Percentiles rank a stretch among this genome's conserved stretches.
Evolutionary conservation across 2,329 filamentous ascomycete genomes (phyloP).

Genomic region (Ilyonectria robusta): DNA sequence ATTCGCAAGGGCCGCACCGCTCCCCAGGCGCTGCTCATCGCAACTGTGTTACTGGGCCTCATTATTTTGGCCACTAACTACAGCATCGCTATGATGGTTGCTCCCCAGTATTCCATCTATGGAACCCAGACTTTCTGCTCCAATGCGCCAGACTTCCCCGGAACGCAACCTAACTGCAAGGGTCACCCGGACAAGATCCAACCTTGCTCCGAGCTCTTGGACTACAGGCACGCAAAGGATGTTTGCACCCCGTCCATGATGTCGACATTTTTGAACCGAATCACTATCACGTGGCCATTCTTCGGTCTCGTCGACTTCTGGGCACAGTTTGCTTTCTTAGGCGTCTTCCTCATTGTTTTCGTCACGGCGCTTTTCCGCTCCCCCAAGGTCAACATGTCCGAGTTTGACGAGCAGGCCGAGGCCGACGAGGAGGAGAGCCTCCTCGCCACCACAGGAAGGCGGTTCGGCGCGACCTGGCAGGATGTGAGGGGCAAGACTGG

Average conservation of each 20-base stretch:
- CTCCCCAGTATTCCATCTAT: slow-evolving; percentile 94
- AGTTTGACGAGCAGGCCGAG: slow-evolving; percentile 90
- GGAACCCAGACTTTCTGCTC: slow-evolving; percentile 96
- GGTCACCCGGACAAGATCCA: slow-evolving; percentile 79
- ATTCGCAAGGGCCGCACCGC: slow-evolving; percentile 91
- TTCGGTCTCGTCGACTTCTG: slow-evolving; percentile 95
- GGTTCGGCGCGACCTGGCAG: slow-evolving; percentile 90
- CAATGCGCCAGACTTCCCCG: slow-evolving; percentile 72
- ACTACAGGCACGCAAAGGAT: slow-evolving; percentile 78
- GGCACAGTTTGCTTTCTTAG: slow-evolving; percentile 94
- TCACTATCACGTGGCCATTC: slow-evolving; percentile 94
- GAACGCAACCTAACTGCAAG: slow-evolving; percentile 82
- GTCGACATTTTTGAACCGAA: slow-evolving; percentile 92
- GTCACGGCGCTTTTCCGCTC: slow-evolving; percentile 84
- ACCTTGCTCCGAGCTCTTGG: slow-evolving; percentile 83
- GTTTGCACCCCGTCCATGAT: slow-evolving; percentile 94
- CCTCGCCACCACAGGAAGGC: slow-evolving; percentile 83
- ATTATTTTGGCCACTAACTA: slow-evolving; percentile 95
- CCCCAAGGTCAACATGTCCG: slow-evolving; percentile 81
- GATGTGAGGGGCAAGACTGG: slow-evolving; percentile 77
- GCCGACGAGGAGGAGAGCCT: slow-evolving; percentile 95
- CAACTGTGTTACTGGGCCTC: slow-evolving; percentile 90
- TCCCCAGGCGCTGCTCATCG: slow-evolving; percentile 91
- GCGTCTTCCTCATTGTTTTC: slow-evolving; percentile 86
- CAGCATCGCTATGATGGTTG: slow-evolving; percentile 91